phyloP scores from a whole-genome alignment of 2,329 filamentous ascomycete species.

The Apiospora rasikravindrae region DNA sequence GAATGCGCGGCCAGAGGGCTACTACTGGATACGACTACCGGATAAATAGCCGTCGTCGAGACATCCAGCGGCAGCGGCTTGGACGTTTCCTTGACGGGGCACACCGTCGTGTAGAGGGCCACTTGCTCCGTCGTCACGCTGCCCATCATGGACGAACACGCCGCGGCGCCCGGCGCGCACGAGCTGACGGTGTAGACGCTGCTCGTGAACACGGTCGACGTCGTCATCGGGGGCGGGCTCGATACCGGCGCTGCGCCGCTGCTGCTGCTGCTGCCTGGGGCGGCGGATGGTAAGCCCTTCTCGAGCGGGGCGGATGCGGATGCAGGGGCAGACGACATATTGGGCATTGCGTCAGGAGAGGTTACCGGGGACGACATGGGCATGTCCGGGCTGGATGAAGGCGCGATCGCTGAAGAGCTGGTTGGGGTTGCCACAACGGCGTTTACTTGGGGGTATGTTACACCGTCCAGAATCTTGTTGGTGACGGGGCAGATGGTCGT shows the following conservation, averaged over 20 bases:
- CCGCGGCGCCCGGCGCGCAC: conserved; percentile 28
- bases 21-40: conserved; percentile 6
- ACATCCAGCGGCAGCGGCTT: conserved; percentile 25
- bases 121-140: conserved; percentile 34
- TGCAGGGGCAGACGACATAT: not conserved
- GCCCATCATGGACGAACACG: conserved; percentile 26
- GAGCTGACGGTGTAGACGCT: conserved; percentile 35
- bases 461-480: conserved; percentile 23
- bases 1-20: conserved; percentile 18
- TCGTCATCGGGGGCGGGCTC: conserved; percentile 31
- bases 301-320: not conserved
- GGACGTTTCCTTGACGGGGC: conserved; percentile 33
- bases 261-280: conserved; percentile 24
- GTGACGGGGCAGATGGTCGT: conserved; percentile 37
- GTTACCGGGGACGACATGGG: not conserved
- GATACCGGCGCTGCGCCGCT: conserved; percentile 13
- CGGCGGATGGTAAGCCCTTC: not conserved
- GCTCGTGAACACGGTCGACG: conserved; percentile 20
- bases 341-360: not conserved
- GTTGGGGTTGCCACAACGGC: not conserved
- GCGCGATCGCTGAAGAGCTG: not conserved
- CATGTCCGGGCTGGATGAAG: not conserved
- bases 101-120: conserved; percentile 35
- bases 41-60: conserved; percentile 16
- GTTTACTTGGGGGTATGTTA: conserved; percentile 19